Evolutionary conservation across 208 protist species (phyloP).

Genomic region (Acanthamoeba royreba): DNA sequence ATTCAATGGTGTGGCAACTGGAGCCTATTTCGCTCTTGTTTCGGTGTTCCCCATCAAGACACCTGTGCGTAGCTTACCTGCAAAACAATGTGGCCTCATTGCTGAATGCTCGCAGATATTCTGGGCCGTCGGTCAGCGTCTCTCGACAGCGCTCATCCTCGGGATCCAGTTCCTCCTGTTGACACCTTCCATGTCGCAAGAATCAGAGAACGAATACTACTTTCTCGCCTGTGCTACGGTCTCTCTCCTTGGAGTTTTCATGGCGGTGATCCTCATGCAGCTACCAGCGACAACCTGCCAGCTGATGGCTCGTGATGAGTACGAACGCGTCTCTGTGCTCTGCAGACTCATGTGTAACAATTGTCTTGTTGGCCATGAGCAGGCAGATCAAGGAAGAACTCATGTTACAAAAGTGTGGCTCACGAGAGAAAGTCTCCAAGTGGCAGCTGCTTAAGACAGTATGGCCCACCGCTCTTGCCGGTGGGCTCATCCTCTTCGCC

Average conservation of each 20-base stretch:
- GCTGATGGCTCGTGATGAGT: background rate
- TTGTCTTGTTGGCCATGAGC: background rate
- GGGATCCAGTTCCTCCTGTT: background rate
- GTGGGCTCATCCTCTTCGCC: background rate
- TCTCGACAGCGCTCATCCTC: background rate
- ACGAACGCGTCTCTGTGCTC: background rate
- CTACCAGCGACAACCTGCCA: background rate
- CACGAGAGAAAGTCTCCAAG: background rate
- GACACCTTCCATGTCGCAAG: background rate
- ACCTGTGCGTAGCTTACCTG: background rate
- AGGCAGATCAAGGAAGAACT: background rate
- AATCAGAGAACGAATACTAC: background rate
- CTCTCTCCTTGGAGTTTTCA: background rate
- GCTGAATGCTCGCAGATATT: background rate
- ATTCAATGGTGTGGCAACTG: constrained; percentile 10
- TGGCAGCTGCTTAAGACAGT: constrained; percentile 1
- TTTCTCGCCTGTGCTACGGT: background rate
- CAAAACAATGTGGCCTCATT: background rate
- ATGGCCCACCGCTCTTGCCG: background rate
- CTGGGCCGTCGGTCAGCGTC: constrained; percentile 17
- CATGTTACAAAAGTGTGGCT: background rate
- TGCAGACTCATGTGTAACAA: background rate
- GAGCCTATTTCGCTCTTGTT: constrained; percentile 19
- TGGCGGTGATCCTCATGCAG: background rate
- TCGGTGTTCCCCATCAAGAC: constrained; percentile 42